A percentile compares a stretch with the other conserved stretches of the same genome.
Conservation (phyloP, 2,329 filamentous ascomycete species). For the Colletotrichum incanum region DNA sequence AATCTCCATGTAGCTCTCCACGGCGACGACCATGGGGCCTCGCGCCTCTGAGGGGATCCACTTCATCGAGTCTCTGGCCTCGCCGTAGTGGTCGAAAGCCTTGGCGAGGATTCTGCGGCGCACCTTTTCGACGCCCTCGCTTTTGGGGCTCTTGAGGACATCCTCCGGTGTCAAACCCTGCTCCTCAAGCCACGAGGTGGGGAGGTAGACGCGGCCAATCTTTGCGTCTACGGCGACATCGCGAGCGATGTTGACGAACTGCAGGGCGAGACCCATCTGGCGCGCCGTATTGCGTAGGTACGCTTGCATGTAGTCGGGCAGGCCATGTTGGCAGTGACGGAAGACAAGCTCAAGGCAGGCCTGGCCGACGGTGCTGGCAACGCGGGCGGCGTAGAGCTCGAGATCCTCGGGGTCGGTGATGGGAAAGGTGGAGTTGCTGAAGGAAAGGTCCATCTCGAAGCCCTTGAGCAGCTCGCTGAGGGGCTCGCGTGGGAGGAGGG, state of each 20-base stretch:
- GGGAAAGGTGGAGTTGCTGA: conserved; percentile 63
- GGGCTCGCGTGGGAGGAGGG: conserved; percentile 70
- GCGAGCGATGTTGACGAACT: conserved; percentile 83
- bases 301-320: conserved; percentile 52
- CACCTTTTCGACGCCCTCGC: conserved; percentile 63
- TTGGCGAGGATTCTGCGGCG: conserved; percentile 70
- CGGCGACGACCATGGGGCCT: conserved; percentile 77
- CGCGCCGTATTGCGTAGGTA: conserved; percentile 70
- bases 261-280: conserved; percentile 81
- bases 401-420: conserved; percentile 74
- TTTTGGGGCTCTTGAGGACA: conserved; percentile 67
- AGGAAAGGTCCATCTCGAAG: conserved; percentile 78
- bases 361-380: conserved; percentile 81
- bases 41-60: conserved; percentile 72
- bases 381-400: conserved; percentile 74
- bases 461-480: conserved; percentile 77
- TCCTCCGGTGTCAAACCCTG: conserved; percentile 67
- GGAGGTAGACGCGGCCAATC: conserved; percentile 79
- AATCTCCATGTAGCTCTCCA: conserved; percentile 85
- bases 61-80: conserved; percentile 71
- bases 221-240: conserved; percentile 79
- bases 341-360: conserved; percentile 79
- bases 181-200: conserved; percentile 74
- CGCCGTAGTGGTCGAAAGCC: conserved; percentile 73
- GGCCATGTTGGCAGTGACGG: conserved; percentile 62